Conservation (phyloP, 139 green algal species). For the Haematococcus lacustris region DNA sequence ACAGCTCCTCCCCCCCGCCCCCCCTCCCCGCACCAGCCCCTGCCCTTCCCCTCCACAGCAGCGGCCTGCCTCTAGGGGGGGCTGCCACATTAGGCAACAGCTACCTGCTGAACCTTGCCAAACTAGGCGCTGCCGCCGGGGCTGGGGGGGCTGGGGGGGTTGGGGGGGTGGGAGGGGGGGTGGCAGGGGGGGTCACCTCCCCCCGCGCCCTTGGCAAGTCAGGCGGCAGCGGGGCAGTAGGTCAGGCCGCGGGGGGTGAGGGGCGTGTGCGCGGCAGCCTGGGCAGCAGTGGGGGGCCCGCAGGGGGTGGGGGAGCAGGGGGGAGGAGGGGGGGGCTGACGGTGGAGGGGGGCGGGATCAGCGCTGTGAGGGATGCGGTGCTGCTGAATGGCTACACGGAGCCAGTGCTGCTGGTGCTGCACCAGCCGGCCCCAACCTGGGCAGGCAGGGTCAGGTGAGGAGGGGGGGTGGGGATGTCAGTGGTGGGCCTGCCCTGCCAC, state of each 20-base stretch:
- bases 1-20: not conserved
- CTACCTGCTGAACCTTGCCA: slow-evolving; percentile 65
- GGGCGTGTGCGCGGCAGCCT: not conserved
- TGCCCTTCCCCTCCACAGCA: not conserved
- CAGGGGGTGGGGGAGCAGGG: not conserved
- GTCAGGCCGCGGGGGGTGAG: not conserved
- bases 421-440: slow-evolving; percentile 82
- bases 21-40: not conserved
- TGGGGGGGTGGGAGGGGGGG: not conserved
- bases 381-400: slow-evolving; percentile 90
- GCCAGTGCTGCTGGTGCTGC: slow-evolving; percentile 79
- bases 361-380: slow-evolving; percentile 54
- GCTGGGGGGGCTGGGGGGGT: not conserved
- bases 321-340: not conserved
- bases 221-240: not conserved
- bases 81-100: slow-evolving; percentile 55
- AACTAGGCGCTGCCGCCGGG: slow-evolving; percentile 32
- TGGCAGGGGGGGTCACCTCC: not conserved
- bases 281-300: not conserved
- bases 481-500: too few relatives aligned
- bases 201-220: too few relatives aligned
- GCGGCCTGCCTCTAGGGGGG: not conserved
- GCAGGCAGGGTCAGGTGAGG: slow-evolving; percentile 44
- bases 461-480: not conserved
- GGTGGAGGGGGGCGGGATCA: not conserved